phyloP scores from a whole-genome alignment of 2,329 filamentous ascomycete species.

The Teratosphaeria pseudoeucalypti region DNA sequence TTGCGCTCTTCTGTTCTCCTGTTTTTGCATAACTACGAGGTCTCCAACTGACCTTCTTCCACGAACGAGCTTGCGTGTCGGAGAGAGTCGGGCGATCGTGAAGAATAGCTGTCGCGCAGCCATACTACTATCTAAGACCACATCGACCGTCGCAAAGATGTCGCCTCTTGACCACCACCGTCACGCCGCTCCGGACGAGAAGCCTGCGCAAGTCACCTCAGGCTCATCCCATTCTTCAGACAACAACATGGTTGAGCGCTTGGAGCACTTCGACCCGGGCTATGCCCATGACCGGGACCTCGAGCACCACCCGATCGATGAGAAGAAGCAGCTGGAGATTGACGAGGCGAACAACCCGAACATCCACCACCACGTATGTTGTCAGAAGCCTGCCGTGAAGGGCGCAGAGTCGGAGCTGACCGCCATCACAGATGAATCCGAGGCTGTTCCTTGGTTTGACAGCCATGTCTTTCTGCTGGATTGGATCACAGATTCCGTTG shows the following conservation, averaged over 20 bases:
- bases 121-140: background rate
- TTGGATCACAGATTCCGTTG: conserved; percentile 50
- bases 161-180: background rate
- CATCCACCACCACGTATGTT: conserved; percentile 9
- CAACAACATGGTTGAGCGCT: conserved; percentile 1
- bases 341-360: conserved; percentile 10
- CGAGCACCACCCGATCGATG: conserved; percentile 1
- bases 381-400: no score
- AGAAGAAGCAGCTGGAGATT: background rate
- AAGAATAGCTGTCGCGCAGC: background rate
- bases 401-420: background rate
- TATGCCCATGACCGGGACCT: conserved; percentile 7
- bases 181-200: background rate
- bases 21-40: background rate
- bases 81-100: background rate
- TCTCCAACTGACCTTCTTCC: background rate
- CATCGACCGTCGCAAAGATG: background rate
- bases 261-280: conserved; percentile 4
- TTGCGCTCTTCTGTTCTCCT: background rate
- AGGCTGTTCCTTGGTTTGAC: conserved; percentile 41
- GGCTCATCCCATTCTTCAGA: background rate
- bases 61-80: background rate
- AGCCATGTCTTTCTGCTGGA: conserved; percentile 52
- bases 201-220: background rate
- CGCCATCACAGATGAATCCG: conserved; percentile 31